Base-by-base conservation (phyloP, 768 basidiomycete genomes). In the Tricholoma saponaceum region DNA sequence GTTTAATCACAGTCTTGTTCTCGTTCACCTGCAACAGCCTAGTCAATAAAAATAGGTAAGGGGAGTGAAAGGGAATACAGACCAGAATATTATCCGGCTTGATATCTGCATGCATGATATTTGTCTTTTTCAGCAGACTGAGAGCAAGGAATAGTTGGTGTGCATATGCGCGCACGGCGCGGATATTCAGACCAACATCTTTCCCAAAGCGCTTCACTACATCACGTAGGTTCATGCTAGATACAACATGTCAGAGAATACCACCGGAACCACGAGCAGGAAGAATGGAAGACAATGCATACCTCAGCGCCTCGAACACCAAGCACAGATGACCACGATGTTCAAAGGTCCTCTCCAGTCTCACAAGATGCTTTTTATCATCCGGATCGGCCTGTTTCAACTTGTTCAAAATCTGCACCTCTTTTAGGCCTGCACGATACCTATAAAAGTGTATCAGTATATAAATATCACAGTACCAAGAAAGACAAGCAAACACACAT, bases 51-150 rank as follows among this genome's bases (percentile, higher is more conserved):
- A 39, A 16, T 32, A 18, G 16, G 28, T 7, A 25, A 37, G 43
- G 55, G 4, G 37, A 47, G 62, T 39, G 58, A 25, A 35, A 2
- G 20, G 54, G 9, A 28, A 57, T n/a, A 80, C 87, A 30, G 60
- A 95, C 95, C 66, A 98, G 71, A 43, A 99, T 96, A 69, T 98
- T 98, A 70, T 98, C 97, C 18, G 97, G 97, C 72, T 98, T 98
- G 70, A 99, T 92, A 68, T 99, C 97, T 6, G 97, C 97, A 66
- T 99, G 97, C 84, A 98, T 97, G 58, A 98, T 85, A 62, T 90
- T 93, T 58, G 86, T 82, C 74, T 98, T 98, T 62, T 85, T 84
- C 67, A 98, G 76, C 55, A 95, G 76, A 62, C 89, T 83, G 61
- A 98, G 71, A 16, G 92, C 83, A 53, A 98, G 80, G 74, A 98